Percentiles rank a stretch among this genome's conserved stretches.
Evolutionary conservation across 2,329 filamentous ascomycete genomes (phyloP).

Genomic region (Sporothrix globosa): DNA sequence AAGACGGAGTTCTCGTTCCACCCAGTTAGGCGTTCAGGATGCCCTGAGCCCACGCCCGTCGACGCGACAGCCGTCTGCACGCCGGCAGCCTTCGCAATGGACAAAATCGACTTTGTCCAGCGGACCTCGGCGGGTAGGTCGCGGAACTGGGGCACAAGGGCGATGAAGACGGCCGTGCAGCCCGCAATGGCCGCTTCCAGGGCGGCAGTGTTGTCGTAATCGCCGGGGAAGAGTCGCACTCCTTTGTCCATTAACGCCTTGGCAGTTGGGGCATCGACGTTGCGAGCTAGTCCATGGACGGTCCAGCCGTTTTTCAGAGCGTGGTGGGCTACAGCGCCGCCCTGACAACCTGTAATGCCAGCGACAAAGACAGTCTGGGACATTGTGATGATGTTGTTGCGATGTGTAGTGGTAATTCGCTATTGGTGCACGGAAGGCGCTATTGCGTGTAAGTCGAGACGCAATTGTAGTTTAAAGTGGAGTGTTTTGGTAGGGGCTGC

Average conservation of each 20-base stretch:
- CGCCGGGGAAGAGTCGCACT: not conserved
- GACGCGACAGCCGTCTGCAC: slow-evolving; percentile 47
- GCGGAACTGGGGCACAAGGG: not conserved
- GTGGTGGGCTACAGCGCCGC: slow-evolving; percentile 44
- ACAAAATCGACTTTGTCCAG: slow-evolving; percentile 43
- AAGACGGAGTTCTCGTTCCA: not conserved
- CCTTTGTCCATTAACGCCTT: slow-evolving; percentile 44
- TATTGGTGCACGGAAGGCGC: no score
- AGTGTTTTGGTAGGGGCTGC: no score
- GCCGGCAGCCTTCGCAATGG: slow-evolving; percentile 46
- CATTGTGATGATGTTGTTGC: not conserved
- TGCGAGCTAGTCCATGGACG: slow-evolving; percentile 44
- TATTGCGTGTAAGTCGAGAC: not conserved
- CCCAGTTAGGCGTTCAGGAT: not conserved
- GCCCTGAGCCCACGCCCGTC: slow-evolving; percentile 40
- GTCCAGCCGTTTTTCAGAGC: slow-evolving; percentile 41
- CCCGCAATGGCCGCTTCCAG: not conserved
- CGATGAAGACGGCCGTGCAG: slow-evolving; percentile 24
- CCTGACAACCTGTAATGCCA: slow-evolving; percentile 36
- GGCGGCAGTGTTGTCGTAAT: not conserved
- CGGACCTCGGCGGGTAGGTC: slow-evolving; percentile 42
- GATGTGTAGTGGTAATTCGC: not conserved
- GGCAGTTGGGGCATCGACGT: slow-evolving; percentile 41
- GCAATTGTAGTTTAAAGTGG: not conserved
- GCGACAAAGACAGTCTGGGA: slow-evolving; percentile 20